These are phyloP conservation scores for Zygotorulaspora danielsina DNA, from an alignment of 805 yeast genomes.

Conservation along the genomic window DNA sequence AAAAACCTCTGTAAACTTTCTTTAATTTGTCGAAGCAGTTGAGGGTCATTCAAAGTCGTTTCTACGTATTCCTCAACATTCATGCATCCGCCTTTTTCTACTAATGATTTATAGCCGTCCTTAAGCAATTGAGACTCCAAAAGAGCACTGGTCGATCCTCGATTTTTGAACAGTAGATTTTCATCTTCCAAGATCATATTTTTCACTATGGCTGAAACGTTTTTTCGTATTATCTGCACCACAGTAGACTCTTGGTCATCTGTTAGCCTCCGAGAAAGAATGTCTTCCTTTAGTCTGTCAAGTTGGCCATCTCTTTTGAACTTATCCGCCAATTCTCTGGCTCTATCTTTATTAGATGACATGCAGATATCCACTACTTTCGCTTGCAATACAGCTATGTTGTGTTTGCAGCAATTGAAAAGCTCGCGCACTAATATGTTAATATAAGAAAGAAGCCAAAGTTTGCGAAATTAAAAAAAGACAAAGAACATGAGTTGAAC, in stretches of 20 bases:
- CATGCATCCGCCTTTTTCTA: constrained; percentile 17
- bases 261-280: constrained; percentile 18
- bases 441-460: no score
- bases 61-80: constrained; percentile 22
- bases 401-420: no score
- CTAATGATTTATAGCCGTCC: constrained; percentile 24
- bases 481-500: background rate
- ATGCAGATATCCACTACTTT: no score
- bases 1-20: constrained; percentile 11
- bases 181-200: constrained; percentile 31
- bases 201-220: constrained; percentile 24
- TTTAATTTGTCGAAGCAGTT: constrained; percentile 19
- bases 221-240: constrained; percentile 21
- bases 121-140: constrained; percentile 33
- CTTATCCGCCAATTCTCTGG: constrained; percentile 26
- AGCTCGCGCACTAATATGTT: no score
- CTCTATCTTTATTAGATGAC: constrained; percentile 20
- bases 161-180: constrained; percentile 31
- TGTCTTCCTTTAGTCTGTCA: constrained; percentile 30
- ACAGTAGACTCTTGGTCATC: constrained; percentile 7
- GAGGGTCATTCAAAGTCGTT: constrained; percentile 19
- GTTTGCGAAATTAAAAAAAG: background rate
- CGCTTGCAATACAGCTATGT: no score
- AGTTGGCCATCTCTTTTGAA: constrained; percentile 35
- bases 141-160: constrained; percentile 35